Base-by-base conservation (phyloP, 1,284 basidiomycete species). In the Ceratobasidium sp. region DNA sequence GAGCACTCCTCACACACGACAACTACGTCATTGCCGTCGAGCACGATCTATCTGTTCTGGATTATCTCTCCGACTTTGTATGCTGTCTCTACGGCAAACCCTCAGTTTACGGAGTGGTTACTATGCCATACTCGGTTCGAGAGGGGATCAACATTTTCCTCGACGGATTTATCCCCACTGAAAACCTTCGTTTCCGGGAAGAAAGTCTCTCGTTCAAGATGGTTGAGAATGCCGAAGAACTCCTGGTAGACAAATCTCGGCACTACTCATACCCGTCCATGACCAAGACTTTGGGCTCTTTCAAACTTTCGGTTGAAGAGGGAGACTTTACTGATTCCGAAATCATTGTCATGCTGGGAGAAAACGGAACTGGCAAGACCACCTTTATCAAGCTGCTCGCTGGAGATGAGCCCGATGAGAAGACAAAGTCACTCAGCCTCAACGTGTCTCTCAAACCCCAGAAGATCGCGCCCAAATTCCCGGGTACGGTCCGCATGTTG, bases 91-190 rank as follows among this genome's bases (percentile, higher is more conserved):
- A 98, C 79, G 95, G 95, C 74, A 95, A 95, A 76, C 95, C 95
- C 1, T 94, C 93, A 14, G 92, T 94, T 84, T 97, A 97, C 75
- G 95, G 95, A 78, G 95, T 98, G 56, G 95, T 98, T 8, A 98
- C 95, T 2, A 93, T 98, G 91, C 95, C 95, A 46, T 94, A 88
- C 77, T 96, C 95, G 33, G 93, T 97, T 69, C 88, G 95, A 73
- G 95, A 98, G 89, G 95, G 92, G 74, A 97, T 98, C 82, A 98
- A 98, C 80, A 97, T 97, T 75, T 98, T 98, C 85, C 82, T 98
- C 69, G 95, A 98, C 76, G 95, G 95, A 62, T 94, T 94, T 81
- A 93, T 98, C 74, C 95, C 95, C 5, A 97, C 95, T n/a, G 95
- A 98, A 79, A 98, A 98, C 79, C 78, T 98, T 75, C 92, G 95